These are phyloP conservation scores for Spongispora temasekensis DNA, from an alignment of 1,284 basidiomycete genomes.

Conservation along the genomic window DNA sequence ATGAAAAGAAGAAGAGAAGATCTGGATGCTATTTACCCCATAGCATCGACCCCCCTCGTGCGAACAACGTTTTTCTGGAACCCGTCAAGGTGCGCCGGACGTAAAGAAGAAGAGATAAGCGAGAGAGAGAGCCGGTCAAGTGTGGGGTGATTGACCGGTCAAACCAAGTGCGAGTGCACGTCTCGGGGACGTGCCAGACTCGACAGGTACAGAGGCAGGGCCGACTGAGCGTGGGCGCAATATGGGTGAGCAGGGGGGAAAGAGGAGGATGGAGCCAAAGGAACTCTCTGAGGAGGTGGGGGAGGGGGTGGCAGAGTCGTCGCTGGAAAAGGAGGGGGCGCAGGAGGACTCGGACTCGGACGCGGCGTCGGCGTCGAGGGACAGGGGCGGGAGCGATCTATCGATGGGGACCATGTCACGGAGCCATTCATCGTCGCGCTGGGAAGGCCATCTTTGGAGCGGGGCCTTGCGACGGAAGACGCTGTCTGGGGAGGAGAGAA, in stretches of 20 bases:
- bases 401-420: conserved; percentile 56
- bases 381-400: no score
- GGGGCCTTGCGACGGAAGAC: conserved; percentile 44
- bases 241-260: conserved; percentile 21
- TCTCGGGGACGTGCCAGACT: neutral
- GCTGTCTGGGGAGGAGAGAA: conserved; percentile 50
- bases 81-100: conserved; percentile 15
- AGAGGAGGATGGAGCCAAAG: conserved; percentile 2
- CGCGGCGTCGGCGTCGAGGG: neutral
- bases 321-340: no score
- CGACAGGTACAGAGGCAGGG: conserved; percentile 12
- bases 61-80: conserved; percentile 22
- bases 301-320: conserved; percentile 16
- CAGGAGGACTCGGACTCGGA: neutral
- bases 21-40: neutral
- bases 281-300: conserved; percentile 30
- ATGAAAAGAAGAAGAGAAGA: conserved; percentile 2
- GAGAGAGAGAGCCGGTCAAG: conserved; percentile 5
- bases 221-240: conserved; percentile 27
- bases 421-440: conserved; percentile 59
- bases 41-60: conserved; percentile 25
- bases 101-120: conserved; percentile 24
- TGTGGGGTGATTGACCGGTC: conserved; percentile 16
- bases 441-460: conserved; percentile 41
- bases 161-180: neutral